Conservation (phyloP, 768 basidiomycete genomes). For the Galerina marginata region DNA sequence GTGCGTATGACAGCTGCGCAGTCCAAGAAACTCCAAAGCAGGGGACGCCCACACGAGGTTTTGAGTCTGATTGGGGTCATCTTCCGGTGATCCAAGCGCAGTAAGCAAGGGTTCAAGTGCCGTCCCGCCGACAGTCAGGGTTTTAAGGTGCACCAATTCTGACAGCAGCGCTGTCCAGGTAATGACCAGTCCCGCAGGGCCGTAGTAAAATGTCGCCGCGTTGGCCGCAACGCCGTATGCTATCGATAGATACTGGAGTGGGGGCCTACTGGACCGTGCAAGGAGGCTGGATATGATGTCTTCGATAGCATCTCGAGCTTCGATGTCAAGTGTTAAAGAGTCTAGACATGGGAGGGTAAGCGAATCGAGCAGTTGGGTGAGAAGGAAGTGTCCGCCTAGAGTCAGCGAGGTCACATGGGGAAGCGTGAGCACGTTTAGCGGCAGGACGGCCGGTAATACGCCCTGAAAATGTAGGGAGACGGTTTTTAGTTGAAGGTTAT, state of each 20-base stretch:
- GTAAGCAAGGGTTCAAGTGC: constrained; percentile 67
- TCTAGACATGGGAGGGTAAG: constrained; percentile 63
- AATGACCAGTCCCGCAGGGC: constrained; percentile 59
- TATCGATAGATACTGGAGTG: constrained; percentile 63
- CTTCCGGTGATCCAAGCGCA: constrained; percentile 63
- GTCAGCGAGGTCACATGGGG: constrained; percentile 57
- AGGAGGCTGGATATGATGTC: constrained; percentile 69
- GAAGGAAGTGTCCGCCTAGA: constrained; percentile 70
- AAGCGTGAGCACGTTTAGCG: constrained; percentile 58
- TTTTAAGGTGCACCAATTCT: constrained; percentile 62
- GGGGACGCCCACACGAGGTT: constrained; percentile 65
- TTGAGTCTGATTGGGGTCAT: constrained; percentile 44
- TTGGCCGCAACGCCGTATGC: constrained; percentile 48
- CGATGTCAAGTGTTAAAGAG: constrained; percentile 70
- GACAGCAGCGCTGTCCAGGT: constrained; percentile 68
- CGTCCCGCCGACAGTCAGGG: constrained; percentile 67
- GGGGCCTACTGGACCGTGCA: constrained; percentile 61
- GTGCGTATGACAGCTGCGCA: constrained; percentile 70
- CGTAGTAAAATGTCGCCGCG: constrained; percentile 59
- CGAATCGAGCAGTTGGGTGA: constrained; percentile 64
- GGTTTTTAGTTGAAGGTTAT: constrained; percentile 60
- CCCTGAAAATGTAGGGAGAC: constrained; percentile 68
- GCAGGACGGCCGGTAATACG: constrained; percentile 66
- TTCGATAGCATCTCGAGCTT: constrained; percentile 76
- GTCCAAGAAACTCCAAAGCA: constrained; percentile 57